Conservation (phyloP, 768 basidiomycete species). For the Suillus cothurnatus region DNA sequence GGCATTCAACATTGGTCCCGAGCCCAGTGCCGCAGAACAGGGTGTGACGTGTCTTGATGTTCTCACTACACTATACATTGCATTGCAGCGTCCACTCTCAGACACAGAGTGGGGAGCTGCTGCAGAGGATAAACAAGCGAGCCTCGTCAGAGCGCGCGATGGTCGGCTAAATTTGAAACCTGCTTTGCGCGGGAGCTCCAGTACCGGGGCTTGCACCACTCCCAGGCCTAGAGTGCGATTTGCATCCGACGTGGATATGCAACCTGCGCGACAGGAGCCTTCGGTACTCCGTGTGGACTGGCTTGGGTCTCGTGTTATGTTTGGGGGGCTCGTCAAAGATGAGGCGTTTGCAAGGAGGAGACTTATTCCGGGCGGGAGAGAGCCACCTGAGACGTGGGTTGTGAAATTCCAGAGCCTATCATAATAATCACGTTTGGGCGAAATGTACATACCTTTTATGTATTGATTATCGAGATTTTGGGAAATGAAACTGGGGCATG, state of each 20-base stretch:
- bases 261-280: background rate
- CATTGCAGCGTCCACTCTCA: constrained; percentile 11
- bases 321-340: constrained; percentile 14
- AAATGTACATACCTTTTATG: background rate
- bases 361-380: constrained; percentile 11
- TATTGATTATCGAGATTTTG: no score
- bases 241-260: background rate
- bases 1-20: constrained; percentile 6
- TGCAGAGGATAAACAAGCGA: background rate
- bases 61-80: constrained; percentile 7
- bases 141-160: constrained; percentile 4
- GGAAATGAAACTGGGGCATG: background rate
- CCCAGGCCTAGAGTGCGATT: background rate
- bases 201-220: background rate
- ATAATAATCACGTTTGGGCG: background rate
- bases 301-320: constrained; percentile 9
- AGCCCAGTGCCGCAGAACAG: background rate
- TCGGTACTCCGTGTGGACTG: constrained; percentile 14
- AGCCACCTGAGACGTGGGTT: constrained; percentile 11
- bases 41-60: constrained; percentile 11
- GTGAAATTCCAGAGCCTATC: constrained; percentile 6
- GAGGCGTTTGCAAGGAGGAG: constrained; percentile 10
- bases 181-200: background rate
- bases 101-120: constrained; percentile 13
- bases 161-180: background rate